A percentile compares a stretch with the other conserved stretches of the same genome.
Conservation (phyloP, 1,284 basidiomycete species). For the Apiotrichum gamsii region DNA sequence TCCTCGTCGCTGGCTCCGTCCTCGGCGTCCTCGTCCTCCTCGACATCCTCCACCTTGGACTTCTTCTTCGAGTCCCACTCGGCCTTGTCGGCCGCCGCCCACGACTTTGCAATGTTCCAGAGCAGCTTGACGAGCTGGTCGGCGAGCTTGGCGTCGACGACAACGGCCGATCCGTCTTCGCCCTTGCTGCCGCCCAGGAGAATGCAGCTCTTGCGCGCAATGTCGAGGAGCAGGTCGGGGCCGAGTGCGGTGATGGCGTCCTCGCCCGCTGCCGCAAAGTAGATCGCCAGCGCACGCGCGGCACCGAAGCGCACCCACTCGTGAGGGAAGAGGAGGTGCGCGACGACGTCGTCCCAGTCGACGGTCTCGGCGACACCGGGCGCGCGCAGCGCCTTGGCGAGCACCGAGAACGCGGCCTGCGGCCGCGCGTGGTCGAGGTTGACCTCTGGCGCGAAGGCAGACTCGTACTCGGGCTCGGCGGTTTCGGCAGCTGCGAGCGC, state of each 20-base stretch:
- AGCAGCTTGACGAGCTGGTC: conserved; percentile 91
- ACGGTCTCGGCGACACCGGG: conserved; percentile 53
- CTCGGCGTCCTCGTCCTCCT: conserved; percentile 41
- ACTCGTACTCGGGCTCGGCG: conserved; percentile 9
- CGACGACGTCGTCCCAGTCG: conserved; percentile 60
- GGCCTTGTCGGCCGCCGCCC: conserved; percentile 49
- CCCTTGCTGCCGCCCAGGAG: conserved; percentile 64
- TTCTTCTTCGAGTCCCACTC: conserved; percentile 8
- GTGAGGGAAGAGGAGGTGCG: conserved; percentile 81
- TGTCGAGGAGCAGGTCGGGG: conserved; percentile 56
- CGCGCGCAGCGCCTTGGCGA: conserved; percentile 60
- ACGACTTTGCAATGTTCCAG: conserved; percentile 82
- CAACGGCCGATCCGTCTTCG: conserved; percentile 27
- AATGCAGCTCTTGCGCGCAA: conserved; percentile 68
- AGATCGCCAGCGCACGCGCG: conserved; percentile 65
- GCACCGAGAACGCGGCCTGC: conserved; percentile 68
- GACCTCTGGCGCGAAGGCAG: conserved; percentile 43
- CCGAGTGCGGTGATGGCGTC: conserved; percentile 4
- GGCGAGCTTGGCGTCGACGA: conserved; percentile 66
- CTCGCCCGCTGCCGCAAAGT: conserved; percentile 53
- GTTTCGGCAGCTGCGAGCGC: conserved; percentile 45
- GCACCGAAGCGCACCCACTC: conserved; percentile 86
- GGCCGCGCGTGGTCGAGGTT: conserved; percentile 74
- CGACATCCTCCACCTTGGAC: conserved; percentile 34
- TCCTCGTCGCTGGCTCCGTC: conserved; percentile 41